Evolutionary conservation across 768 basidiomycete genomes (phyloP).

Genomic region (Pulveroboletus frians): DNA sequence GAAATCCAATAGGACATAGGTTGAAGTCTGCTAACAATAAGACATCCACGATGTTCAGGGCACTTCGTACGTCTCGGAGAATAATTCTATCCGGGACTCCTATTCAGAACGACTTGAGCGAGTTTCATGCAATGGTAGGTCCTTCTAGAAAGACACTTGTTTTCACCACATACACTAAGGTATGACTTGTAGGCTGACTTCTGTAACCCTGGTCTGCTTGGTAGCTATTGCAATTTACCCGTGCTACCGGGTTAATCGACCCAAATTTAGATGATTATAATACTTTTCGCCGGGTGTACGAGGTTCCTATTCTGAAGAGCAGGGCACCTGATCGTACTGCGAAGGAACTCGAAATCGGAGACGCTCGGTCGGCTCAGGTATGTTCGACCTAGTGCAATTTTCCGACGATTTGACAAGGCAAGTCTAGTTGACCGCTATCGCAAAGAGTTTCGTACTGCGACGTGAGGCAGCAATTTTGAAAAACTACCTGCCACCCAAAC

Average conservation of each 20-base stretch:
- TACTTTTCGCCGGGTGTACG: constrained; percentile 77
- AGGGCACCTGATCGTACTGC: constrained; percentile 68
- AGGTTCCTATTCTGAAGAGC: constrained; percentile 81
- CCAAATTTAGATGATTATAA: constrained; percentile 58
- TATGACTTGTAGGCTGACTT: constrained; percentile 65
- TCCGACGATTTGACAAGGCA: not conserved
- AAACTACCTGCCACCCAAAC: constrained; percentile 86
- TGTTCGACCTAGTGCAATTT: not conserved
- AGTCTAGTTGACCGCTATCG: constrained; percentile 60
- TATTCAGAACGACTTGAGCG: constrained; percentile 92
- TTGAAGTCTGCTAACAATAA: constrained; percentile 90
- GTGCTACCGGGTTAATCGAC: not conserved
- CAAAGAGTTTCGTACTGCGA: constrained; percentile 85
- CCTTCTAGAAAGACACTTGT: not conserved
- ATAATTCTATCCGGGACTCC: constrained; percentile 95
- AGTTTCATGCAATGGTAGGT: constrained; percentile 93
- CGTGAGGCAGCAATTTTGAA: constrained; percentile 79
- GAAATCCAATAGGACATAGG: constrained; percentile 62
- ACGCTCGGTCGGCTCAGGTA: constrained; percentile 75
- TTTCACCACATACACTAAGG: not conserved
- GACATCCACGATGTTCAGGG: constrained; percentile 81
- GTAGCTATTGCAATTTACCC: constrained; percentile 33
- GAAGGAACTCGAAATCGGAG: constrained; percentile 74
- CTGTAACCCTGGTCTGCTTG: constrained; percentile 88
- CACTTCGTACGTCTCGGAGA: constrained; percentile 66